These are phyloP conservation scores for Hypoxylon sp. DNA, from an alignment of 2,329 filamentous ascomycete genomes.

Conservation along the genomic window DNA sequence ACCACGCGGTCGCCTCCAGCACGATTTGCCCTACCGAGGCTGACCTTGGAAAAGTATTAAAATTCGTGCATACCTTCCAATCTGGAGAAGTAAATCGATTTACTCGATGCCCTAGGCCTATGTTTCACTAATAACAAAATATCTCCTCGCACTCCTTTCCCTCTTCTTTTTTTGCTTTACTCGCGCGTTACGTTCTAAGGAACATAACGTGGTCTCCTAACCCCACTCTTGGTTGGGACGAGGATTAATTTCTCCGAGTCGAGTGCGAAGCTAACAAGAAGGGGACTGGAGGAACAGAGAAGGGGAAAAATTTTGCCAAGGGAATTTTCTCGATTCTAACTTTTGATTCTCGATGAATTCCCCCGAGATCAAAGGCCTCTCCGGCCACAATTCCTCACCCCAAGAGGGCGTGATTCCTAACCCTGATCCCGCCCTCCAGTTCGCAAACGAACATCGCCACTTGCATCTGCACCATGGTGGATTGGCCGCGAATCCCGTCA, in stretches of 20 bases:
- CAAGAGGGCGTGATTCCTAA: slow-evolving; percentile 45
- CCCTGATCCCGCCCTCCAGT: slow-evolving; percentile 54
- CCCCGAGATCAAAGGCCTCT: slow-evolving; percentile 43
- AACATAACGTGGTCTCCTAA: slow-evolving; percentile 34
- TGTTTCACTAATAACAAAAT: slow-evolving; percentile 35
- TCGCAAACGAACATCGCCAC: slow-evolving; percentile 62
- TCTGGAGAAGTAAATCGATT: slow-evolving; percentile 34
- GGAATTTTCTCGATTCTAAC: slow-evolving; percentile 10
- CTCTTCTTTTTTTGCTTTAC: slow-evolving; percentile 17
- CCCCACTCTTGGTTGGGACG: slow-evolving; percentile 37
- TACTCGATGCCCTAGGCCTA: slow-evolving; percentile 28
- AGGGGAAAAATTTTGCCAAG: slow-evolving; percentile 22
- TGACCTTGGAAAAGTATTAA: slow-evolving; percentile 45
- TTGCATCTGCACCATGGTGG: slow-evolving; percentile 60
- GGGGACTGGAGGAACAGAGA: slow-evolving; percentile 17
- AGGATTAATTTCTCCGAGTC: slow-evolving; percentile 36
- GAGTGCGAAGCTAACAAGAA: slow-evolving; percentile 19
- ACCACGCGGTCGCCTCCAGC: slow-evolving; percentile 49
- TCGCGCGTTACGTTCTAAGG: slow-evolving; percentile 35
- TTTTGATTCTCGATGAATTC: slow-evolving; percentile 41
- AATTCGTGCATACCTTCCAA: slow-evolving; percentile 31
- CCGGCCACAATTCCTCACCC: slow-evolving; percentile 46
- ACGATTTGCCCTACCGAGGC: slow-evolving; percentile 43
- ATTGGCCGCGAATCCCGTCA: slow-evolving; percentile 53
- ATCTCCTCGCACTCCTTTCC: slow-evolving; percentile 31